phyloP scores from a whole-genome alignment of 306 rosid species.

The Cicer cuneatum region DNA sequence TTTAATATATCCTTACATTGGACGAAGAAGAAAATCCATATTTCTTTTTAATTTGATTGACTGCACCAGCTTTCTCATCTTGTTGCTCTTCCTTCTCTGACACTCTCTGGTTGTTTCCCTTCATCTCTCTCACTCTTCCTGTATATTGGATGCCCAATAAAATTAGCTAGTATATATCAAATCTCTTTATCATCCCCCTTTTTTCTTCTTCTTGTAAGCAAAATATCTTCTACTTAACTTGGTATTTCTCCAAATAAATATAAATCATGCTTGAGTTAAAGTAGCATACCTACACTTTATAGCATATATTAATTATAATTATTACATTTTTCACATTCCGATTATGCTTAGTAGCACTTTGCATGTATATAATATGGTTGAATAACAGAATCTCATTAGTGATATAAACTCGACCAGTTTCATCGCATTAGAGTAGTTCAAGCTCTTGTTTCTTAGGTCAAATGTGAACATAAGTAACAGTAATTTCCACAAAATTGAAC shows the following conservation, averaged over 20 bases:
- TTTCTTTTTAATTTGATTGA: conserved; percentile 80
- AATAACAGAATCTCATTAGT: background rate
- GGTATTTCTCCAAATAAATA: background rate
- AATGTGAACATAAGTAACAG: conserved; percentile 23
- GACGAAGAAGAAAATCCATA: conserved; percentile 70
- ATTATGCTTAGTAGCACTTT: background rate
- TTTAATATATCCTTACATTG: conserved; percentile 54
- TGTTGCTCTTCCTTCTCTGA: conserved; percentile 63
- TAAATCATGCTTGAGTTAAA: background rate
- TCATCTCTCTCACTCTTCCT: conserved; percentile 85
- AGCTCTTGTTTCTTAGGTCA: conserved; percentile 24
- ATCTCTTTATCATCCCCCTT: background rate
- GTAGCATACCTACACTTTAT: background rate
- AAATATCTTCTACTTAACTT: background rate
- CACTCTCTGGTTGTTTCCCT: conserved; percentile 60
- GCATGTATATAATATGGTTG: background rate
- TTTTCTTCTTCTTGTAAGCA: background rate
- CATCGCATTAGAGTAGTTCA: background rate
- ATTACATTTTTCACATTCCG: background rate
- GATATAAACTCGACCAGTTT: background rate
- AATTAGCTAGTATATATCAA: conserved; percentile 32
- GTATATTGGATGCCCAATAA: conserved; percentile 40
- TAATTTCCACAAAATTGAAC: conserved; percentile 8
- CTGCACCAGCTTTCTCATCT: conserved; percentile 58
- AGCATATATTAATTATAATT: background rate